Evolutionary conservation across 306 rosid species (phyloP).

Genomic region (Vicia villosa): DNA sequence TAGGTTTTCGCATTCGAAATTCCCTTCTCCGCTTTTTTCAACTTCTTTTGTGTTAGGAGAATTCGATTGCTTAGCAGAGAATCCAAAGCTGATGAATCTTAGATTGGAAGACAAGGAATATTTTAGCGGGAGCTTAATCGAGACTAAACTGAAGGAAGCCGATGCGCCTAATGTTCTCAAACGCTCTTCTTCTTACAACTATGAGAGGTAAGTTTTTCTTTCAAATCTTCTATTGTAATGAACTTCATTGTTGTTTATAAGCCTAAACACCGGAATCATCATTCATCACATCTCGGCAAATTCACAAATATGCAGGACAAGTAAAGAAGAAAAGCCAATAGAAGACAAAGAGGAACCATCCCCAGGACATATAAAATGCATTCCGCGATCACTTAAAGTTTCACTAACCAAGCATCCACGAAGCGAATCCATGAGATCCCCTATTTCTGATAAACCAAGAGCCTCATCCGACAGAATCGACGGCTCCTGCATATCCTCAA

Average conservation of each 20-base stretch:
- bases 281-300: constrained; percentile 18
- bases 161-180: constrained; percentile 62
- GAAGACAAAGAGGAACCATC: constrained; percentile 70
- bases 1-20: constrained; percentile 73
- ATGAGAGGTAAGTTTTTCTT: constrained; percentile 65
- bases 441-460: constrained; percentile 72
- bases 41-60: constrained; percentile 76
- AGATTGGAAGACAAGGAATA: constrained; percentile 93
- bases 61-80: constrained; percentile 76
- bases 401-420: constrained; percentile 75
- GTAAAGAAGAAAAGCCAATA: constrained; percentile 54
- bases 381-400: constrained; percentile 79
- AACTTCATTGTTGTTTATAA: neutral
- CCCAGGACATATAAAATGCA: constrained; percentile 82
- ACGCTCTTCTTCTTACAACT: constrained; percentile 89
- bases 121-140: constrained; percentile 93
- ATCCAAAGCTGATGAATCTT: constrained; percentile 71
- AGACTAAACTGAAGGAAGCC: constrained; percentile 72
- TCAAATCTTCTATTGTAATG: constrained; percentile 7
- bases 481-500: constrained; percentile 51
- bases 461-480: constrained; percentile 70
- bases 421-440: constrained; percentile 79
- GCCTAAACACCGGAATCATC: constrained; percentile 3
- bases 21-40: constrained; percentile 78
- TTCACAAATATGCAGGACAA: constrained; percentile 57